Conservation (phyloP, 129 eudicot species). For the Ambrosia artemisiifolia region DNA sequence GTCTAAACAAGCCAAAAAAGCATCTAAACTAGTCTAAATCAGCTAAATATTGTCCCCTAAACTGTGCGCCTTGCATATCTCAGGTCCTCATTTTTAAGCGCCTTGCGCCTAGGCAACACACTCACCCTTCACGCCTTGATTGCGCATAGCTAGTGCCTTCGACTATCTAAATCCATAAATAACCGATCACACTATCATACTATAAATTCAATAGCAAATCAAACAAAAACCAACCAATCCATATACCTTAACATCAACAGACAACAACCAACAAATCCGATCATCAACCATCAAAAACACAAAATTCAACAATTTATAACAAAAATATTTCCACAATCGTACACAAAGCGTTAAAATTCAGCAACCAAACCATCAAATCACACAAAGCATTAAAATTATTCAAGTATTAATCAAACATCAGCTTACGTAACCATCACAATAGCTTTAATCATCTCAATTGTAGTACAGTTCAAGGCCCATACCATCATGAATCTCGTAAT, state of each 20-base stretch:
- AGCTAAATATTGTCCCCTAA: too few species aligned
- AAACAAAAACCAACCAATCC: background rate
- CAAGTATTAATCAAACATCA: constrained; percentile 10
- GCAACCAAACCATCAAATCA: constrained; percentile 19
- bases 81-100: too few species aligned
- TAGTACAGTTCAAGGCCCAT: constrained; percentile 97
- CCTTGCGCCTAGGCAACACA: too few species aligned
- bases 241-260: background rate
- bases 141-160: too few species aligned
- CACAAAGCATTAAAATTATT: constrained; percentile 8
- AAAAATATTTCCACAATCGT: background rate
- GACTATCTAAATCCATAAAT: too few species aligned
- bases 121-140: too few species aligned
- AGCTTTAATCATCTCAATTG: constrained; percentile 32
- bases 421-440: constrained; percentile 19
- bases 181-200: background rate
- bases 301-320: background rate
- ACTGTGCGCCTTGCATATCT: too few species aligned
- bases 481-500: constrained; percentile 88
- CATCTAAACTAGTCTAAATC: too few species aligned
- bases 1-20: too few species aligned
- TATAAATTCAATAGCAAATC: background rate
- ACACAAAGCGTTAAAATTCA: constrained; percentile 15
- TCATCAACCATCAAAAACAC: background rate
- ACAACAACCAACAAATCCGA: background rate